Percentiles rank a stretch among this genome's conserved stretches.
Evolutionary conservation across 768 basidiomycete species (phyloP).

Genomic region (Nidularia sp.): DNA sequence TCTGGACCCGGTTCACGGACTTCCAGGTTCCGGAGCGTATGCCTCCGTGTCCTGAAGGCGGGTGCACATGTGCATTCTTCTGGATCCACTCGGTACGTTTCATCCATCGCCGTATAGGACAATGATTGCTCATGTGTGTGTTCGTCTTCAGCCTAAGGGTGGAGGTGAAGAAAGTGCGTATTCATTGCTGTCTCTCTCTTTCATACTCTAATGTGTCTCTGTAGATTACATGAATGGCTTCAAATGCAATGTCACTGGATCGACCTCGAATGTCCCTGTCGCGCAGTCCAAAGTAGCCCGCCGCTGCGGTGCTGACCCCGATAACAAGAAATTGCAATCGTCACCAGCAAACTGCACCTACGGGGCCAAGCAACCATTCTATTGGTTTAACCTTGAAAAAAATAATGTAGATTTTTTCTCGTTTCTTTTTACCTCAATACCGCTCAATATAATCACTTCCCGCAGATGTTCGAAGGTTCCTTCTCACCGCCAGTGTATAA

Average conservation of each 20-base stretch:
- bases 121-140: not conserved
- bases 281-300: constrained; percentile 57
- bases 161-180: constrained; percentile 61
- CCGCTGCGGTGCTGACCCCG: constrained; percentile 59
- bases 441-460: not conserved
- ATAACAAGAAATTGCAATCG: constrained; percentile 34
- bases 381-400: constrained; percentile 60
- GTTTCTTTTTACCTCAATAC: no score
- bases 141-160: constrained; percentile 31
- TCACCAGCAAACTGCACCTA: constrained; percentile 65
- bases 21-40: constrained; percentile 64
- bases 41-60: constrained; percentile 62
- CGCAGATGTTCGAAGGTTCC: constrained; percentile 61
- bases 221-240: constrained; percentile 75
- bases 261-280: constrained; percentile 46
- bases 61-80: constrained; percentile 69
- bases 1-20: constrained; percentile 66
- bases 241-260: constrained; percentile 56
- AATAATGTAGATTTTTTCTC: constrained; percentile 48
- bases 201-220: not conserved
- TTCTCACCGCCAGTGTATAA: constrained; percentile 65
- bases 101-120: not conserved
- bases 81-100: constrained; percentile 61
- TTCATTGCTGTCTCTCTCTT: not conserved
- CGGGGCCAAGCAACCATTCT: constrained; percentile 67